Evolutionary conservation across 129 eudicot species (phyloP).

Genomic region (Chrysanthemum seticuspe): DNA sequence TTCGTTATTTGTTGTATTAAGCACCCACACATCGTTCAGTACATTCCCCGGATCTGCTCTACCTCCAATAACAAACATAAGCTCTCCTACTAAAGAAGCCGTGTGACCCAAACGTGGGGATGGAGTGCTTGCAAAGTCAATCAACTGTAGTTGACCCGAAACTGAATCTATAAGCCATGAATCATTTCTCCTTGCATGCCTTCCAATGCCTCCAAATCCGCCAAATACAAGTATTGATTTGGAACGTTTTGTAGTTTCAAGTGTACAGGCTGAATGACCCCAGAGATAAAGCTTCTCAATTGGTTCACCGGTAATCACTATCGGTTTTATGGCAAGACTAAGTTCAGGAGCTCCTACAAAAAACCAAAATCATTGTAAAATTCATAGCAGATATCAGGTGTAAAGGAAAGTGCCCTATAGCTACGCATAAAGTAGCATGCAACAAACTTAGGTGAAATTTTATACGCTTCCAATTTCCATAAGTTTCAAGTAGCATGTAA

Average conservation of each 20-base stretch:
- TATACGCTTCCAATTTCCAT: too few relatives aligned
- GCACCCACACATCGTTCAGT: slow-evolving; percentile 79
- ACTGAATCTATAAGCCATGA: slow-evolving; percentile 56
- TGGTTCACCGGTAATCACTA: slow-evolving; percentile 61
- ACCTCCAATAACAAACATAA: slow-evolving; percentile 85
- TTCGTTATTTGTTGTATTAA: slow-evolving; percentile 40
- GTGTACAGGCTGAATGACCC: slow-evolving; percentile 86
- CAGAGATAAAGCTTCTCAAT: slow-evolving; percentile 82
- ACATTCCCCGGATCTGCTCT: slow-evolving; percentile 89
- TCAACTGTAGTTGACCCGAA: slow-evolving; percentile 44
- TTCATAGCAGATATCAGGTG: slow-evolving; percentile 43
- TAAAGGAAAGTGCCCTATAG: slow-evolving; percentile 45
- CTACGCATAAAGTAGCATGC: slow-evolving; percentile 21
- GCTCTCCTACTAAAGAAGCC: slow-evolving; percentile 59
- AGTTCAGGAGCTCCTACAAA: slow-evolving; percentile 37
- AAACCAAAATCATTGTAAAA: slow-evolving; percentile 53
- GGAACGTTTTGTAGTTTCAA: slow-evolving; percentile 27
- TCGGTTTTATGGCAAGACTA: slow-evolving; percentile 39
- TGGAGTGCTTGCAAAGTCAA: slow-evolving; percentile 49
- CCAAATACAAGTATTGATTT: slow-evolving; percentile 70
- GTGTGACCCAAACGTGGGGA: slow-evolving; percentile 93
- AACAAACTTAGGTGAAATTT: not conserved
- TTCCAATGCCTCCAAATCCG: slow-evolving; percentile 96
- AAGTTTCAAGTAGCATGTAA: too few relatives aligned
- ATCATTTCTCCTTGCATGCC: slow-evolving; percentile 88